Evolutionary conservation across 768 basidiomycete genomes (phyloP), one percentile per base, ranked within the genome.

Genomic region (Pleurotus citrinopileatus): DNA sequence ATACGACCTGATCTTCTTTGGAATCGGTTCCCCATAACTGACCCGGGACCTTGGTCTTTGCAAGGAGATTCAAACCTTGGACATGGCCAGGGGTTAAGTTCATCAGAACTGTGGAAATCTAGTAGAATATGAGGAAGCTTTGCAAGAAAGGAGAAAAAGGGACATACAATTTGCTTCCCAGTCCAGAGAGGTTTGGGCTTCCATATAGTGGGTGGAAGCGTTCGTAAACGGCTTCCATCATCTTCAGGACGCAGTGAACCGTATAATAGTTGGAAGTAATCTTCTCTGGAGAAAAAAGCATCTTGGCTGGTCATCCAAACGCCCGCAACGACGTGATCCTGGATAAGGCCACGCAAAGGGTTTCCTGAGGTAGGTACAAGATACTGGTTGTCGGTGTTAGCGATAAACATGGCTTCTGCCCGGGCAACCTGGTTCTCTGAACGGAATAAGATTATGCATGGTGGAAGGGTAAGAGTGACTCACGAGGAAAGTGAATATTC

Each of bases 251-350:
- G 77, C 28, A 99, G 76, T 7, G 96, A 91, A 28, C 96, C 97
- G 62, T 98, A 98, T 9, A 99, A 79, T 45, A 99, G 76, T 68
- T 99, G 97, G 69, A 89, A 90, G 66, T 98, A 99, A 63, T 98
- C 91, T 63, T 97, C 94, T 46, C 97, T 83, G 3, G 89, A 86
- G 72, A 98, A 96, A 75, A 98, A 98, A 0, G 93, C 80, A 59
- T 95, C 89, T 65, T 94, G 94, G 64, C 85, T 87, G 52, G 97
- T 98, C 92, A 99, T 94, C 93, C 95, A 98, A n/a, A 98, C 89
- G 55, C 94, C 96, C 12, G 97, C 94, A 42, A 98, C 96, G 54
- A 99, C 93, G 61, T 98, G 97, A 72, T 99, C 97, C 68, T 99
- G 97, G 59, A 99, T 99, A 23, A 99, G 77, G 65, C 97, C 97